Percentiles rank a stretch among this genome's conserved stretches.
Evolutionary conservation across 257 asterid genomes (phyloP).

Genomic region (Solanum dulcamara): DNA sequence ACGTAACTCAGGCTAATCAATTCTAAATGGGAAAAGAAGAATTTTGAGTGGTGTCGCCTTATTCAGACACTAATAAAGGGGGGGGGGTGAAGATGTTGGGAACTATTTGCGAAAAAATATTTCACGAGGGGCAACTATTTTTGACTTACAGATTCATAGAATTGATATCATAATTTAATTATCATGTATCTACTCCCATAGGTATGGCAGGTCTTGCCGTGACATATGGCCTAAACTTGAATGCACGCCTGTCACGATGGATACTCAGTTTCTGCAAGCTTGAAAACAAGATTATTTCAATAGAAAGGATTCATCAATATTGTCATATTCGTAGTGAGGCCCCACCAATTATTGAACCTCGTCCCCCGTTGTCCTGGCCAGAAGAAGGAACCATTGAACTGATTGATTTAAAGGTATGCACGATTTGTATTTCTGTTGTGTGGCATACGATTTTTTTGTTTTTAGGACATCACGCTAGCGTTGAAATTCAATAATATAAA

Average conservation of each 20-base stretch:
- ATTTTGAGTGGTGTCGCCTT: not conserved
- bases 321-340: conserved; percentile 95
- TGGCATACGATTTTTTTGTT: not conserved
- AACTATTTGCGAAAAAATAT: not conserved
- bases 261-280: conserved; percentile 98
- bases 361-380: conserved; percentile 83
- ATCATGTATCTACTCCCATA: conserved; percentile 7
- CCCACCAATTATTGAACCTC: conserved; percentile 55
- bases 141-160: not conserved
- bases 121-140: not conserved
- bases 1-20: not conserved
- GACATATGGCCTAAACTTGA: conserved; percentile 90
- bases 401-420: conserved; percentile 71
- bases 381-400: conserved; percentile 73
- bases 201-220: conserved; percentile 99
- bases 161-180: not conserved
- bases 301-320: conserved; percentile 95
- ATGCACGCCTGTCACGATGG: conserved; percentile 96
- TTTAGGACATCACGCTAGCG: not conserved
- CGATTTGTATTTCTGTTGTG: not conserved
- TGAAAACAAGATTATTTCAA: conserved; percentile 90
- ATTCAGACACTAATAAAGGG: not conserved
- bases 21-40: not conserved
- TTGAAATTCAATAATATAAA: not conserved
- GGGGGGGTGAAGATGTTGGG: not conserved